These are phyloP conservation scores for sorghum (Sorghum bicolor) DNA, from an alignment of 176 grass and related monocot species.

Conservation along the genomic window DNA sequence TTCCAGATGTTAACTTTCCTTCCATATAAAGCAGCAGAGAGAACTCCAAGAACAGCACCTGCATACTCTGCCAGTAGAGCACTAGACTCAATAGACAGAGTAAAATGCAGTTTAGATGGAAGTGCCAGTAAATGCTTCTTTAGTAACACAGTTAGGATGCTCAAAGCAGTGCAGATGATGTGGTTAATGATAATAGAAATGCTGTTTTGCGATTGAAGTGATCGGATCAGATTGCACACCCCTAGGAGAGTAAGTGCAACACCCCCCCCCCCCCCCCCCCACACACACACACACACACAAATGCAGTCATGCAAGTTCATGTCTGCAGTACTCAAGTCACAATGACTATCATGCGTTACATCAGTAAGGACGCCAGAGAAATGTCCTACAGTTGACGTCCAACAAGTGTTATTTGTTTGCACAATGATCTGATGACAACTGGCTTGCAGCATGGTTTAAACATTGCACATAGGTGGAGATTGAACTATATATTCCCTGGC, in stretches of 20 bases:
- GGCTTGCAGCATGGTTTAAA: neutral
- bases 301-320: conserved; percentile 19
- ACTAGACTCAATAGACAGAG: conserved; percentile 58
- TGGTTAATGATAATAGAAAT: neutral
- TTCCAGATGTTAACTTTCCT: conserved; percentile 81
- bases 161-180: neutral
- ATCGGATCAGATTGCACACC: neutral
- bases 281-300: too few species aligned
- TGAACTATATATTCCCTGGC: neutral
- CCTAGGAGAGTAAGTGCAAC: neutral
- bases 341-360: neutral
- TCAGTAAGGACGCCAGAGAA: neutral
- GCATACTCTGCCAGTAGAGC: conserved; percentile 86
- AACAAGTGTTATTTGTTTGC: conserved; percentile 14
- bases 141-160: conserved; percentile 11
- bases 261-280: neutral
- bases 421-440: neutral
- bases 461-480: neutral
- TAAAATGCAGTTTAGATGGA: conserved; percentile 39
- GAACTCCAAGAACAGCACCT: conserved; percentile 96
- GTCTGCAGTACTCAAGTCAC: neutral
- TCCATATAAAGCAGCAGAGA: conserved; percentile 92
- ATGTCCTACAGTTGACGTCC: neutral
- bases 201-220: neutral
- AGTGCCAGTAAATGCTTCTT: neutral